A percentile compares a stretch with the other conserved stretches of the same genome.
Evolutionary conservation across 768 basidiomycete genomes (phyloP).

Genomic region (Mrakia gelida): DNA sequence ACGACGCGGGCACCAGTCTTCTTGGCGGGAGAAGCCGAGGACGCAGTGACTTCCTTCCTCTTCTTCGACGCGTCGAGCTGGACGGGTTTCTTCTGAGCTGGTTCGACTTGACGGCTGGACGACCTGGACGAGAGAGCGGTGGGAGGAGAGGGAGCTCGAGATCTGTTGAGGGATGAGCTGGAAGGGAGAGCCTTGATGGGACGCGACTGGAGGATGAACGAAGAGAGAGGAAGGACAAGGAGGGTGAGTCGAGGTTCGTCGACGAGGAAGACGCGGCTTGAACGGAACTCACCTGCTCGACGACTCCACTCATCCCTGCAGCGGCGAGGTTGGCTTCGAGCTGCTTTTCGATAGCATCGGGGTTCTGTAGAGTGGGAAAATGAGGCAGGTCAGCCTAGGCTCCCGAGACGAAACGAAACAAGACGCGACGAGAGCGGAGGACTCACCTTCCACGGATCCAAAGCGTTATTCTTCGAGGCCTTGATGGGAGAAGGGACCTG

Average conservation of each 20-base stretch:
- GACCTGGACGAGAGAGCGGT: neutral
- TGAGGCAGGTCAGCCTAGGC: too few species aligned
- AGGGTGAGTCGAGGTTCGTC: neutral
- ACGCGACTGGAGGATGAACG: neutral
- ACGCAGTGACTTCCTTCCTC: neutral
- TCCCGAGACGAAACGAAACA: neutral
- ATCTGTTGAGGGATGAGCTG: neutral
- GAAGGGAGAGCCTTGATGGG: neutral
- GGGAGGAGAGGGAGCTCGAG: slow-evolving; percentile 1
- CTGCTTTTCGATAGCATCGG: neutral
- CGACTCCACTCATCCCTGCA: neutral
- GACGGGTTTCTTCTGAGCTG: too few species aligned
- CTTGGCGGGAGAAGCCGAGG: neutral
- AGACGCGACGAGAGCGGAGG: neutral
- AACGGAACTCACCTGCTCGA: neutral
- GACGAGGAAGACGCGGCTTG: too few species aligned
- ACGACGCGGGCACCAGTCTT: too few species aligned
- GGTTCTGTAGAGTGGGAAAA: neutral
- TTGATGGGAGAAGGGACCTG: neutral
- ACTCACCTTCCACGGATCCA: neutral
- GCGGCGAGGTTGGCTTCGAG: neutral
- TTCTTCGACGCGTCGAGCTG: neutral
- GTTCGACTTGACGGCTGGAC: neutral
- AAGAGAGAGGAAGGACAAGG: neutral
- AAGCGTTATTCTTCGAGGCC: neutral